phyloP scores from a whole-genome alignment of 352 stramenopile species.

The Globisporangium abappressorium region DNA sequence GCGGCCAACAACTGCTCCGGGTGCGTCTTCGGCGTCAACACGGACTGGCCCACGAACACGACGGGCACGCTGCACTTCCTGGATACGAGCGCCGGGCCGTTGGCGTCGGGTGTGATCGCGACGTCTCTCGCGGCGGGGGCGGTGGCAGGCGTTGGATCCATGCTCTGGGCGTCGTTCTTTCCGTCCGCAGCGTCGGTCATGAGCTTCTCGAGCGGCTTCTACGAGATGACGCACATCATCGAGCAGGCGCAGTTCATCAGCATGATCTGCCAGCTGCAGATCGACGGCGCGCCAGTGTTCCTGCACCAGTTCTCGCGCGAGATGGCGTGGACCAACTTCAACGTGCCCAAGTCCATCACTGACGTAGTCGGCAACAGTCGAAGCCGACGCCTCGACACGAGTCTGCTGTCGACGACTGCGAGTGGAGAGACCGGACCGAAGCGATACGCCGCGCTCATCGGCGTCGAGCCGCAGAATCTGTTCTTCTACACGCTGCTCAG shows the following conservation, averaged over 20 bases:
- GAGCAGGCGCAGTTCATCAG: slow-evolving; percentile 84
- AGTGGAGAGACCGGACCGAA: slow-evolving; percentile 56
- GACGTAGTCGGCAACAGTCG: slow-evolving; percentile 16
- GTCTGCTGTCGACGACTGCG: slow-evolving; percentile 16
- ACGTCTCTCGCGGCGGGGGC: slow-evolving; percentile 58
- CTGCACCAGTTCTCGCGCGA: slow-evolving; percentile 80
- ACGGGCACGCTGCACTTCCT: slow-evolving; percentile 68
- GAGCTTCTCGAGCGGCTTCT: slow-evolving; percentile 70
- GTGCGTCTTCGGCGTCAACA: slow-evolving; percentile 83
- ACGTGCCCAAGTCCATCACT: slow-evolving; percentile 55
- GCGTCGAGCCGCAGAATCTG: slow-evolving; percentile 55
- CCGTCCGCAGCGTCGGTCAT: slow-evolving; percentile 58
- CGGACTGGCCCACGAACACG: slow-evolving; percentile 75
- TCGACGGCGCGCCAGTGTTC: slow-evolving; percentile 72
- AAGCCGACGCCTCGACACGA: slow-evolving; percentile 31
- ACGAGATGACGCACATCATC: slow-evolving; percentile 86
- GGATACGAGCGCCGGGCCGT: slow-evolving; percentile 62
- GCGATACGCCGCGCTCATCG: slow-evolving; percentile 67
- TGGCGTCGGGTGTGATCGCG: slow-evolving; percentile 61
- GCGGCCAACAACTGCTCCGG: slow-evolving; percentile 73
- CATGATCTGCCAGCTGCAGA: slow-evolving; percentile 80
- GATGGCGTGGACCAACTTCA: slow-evolving; percentile 86
- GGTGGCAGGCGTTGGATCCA: slow-evolving; percentile 48
- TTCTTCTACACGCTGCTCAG: slow-evolving; percentile 82
- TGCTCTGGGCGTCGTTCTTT: slow-evolving; percentile 71